phyloP scores from a whole-genome alignment of 805 yeast genomes.

The Cyberlindnera saturnus region DNA sequence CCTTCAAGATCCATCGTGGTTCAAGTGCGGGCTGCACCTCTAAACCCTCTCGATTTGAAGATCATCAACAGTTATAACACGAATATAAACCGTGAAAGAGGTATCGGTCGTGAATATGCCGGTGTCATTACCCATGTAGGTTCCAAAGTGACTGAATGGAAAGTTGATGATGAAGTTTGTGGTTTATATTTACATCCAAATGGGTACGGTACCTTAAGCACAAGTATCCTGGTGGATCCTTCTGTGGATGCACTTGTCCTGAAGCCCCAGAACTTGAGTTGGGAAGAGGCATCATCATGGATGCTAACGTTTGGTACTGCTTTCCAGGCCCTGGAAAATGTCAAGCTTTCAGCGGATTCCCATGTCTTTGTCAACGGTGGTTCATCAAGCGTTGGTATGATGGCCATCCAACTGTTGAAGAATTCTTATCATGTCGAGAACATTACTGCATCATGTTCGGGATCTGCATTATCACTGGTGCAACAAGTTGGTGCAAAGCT shows the following conservation, averaged over 20 bases:
- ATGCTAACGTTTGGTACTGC: slow-evolving; percentile 65
- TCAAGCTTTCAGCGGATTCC: slow-evolving; percentile 32
- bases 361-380: slow-evolving; percentile 70
- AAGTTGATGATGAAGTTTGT: slow-evolving; percentile 58
- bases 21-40: slow-evolving; percentile 50
- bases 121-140: slow-evolving; percentile 60
- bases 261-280: slow-evolving; percentile 41
- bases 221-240: slow-evolving; percentile 52
- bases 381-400: slow-evolving; percentile 67
- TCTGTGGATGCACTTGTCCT: slow-evolving; percentile 39
- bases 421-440: slow-evolving; percentile 39
- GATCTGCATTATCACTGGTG: slow-evolving; percentile 40
- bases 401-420: slow-evolving; percentile 54
- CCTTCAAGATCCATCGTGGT: slow-evolving; percentile 42
- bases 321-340: slow-evolving; percentile 33
- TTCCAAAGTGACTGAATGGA: slow-evolving; percentile 26
- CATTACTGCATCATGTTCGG: slow-evolving; percentile 55
- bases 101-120: slow-evolving; percentile 65
- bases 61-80: slow-evolving; percentile 49
- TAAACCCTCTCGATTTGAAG: slow-evolving; percentile 62
- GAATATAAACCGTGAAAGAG: slow-evolving; percentile 49
- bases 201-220: slow-evolving; percentile 52
- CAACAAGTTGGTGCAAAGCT: slow-evolving; percentile 45
- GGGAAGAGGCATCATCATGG: slow-evolving; percentile 57
- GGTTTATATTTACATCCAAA: slow-evolving; percentile 51